Evolutionary conservation across 371 early-diverging fungal species (phyloP).

Genomic region (Syncephalastrum contaminatum): DNA sequence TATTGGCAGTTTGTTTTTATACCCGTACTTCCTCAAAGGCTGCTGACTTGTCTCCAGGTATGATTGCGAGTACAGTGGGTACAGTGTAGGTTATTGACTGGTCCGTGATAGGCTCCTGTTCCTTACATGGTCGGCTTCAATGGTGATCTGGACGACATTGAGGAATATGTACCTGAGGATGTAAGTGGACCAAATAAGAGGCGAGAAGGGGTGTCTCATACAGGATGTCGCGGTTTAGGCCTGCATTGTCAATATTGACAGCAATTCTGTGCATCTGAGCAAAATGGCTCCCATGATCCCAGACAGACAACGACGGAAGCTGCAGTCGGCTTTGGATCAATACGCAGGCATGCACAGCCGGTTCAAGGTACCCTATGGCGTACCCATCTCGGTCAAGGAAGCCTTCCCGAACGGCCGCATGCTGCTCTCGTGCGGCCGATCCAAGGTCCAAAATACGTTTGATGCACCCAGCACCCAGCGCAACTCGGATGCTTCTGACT

Average conservation of each 20-base stretch:
- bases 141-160: conserved; percentile 53
- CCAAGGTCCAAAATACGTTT: conserved; percentile 35
- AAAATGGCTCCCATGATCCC: conserved; percentile 44
- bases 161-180: conserved; percentile 64
- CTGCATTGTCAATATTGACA: conserved; percentile 59
- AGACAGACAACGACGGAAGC: conserved; percentile 53
- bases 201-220: background rate
- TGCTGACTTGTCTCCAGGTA: conserved; percentile 74
- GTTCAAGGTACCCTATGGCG: conserved; percentile 45
- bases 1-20: conserved; percentile 84
- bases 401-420: conserved; percentile 64
- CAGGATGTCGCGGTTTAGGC: conserved; percentile 22
- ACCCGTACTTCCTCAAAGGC: conserved; percentile 69
- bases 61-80: too few species aligned
- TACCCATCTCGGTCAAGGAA: conserved; percentile 51
- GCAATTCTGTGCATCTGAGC: conserved; percentile 52
- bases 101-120: conserved; percentile 57
- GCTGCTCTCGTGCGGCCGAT: conserved; percentile 46
- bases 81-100: background rate
- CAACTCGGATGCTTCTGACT: conserved; percentile 24
- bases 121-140: conserved; percentile 82
- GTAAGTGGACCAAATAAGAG: conserved; percentile 33
- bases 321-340: conserved; percentile 51
- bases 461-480: conserved; percentile 27
- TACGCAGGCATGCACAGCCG: conserved; percentile 51